Percentiles rank a stretch among this genome's conserved stretches.
These are phyloP conservation scores for Persicaria maculosa DNA, from an alignment of 148 eudicot species.

Conservation along the genomic window DNA sequence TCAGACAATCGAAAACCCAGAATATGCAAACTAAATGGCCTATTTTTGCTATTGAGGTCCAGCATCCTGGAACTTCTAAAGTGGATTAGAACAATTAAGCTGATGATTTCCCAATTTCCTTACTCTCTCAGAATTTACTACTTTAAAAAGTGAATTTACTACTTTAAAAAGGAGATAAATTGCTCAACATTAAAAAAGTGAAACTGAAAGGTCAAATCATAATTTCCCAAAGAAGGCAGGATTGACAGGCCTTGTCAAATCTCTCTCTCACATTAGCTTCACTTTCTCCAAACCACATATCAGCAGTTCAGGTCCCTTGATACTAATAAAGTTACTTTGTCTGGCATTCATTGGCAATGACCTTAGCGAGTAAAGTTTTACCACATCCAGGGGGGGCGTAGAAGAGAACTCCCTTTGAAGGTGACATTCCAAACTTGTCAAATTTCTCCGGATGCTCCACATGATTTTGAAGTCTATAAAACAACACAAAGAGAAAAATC, in stretches of 20 bases:
- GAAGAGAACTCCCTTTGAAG: slow-evolving; percentile 90
- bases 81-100: background rate
- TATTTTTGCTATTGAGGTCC: too few relatives aligned
- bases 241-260: slow-evolving; percentile 72
- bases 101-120: background rate
- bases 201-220: background rate
- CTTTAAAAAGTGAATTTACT: too few relatives aligned
- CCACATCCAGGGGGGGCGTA: slow-evolving; percentile 97
- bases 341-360: slow-evolving; percentile 89
- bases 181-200: too few relatives aligned
- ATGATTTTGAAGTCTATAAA: slow-evolving; percentile 87
- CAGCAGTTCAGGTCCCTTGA: slow-evolving; percentile 81
- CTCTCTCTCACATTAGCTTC: slow-evolving; percentile 87
- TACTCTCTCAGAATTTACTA: too few relatives aligned
- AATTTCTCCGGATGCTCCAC: slow-evolving; percentile 95
- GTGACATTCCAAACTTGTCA: slow-evolving; percentile 94
- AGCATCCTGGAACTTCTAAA: too few relatives aligned
- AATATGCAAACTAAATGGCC: background rate
- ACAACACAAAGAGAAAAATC: background rate
- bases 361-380: slow-evolving; percentile 81
- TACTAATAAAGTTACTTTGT: slow-evolving; percentile 83
- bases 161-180: too few relatives aligned
- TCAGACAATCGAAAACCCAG: background rate
- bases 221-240: background rate
- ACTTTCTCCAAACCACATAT: slow-evolving; percentile 98